Evolutionary conservation across 371 early-diverging fungal species (phyloP).

Genomic region (Smittium culicis): DNA sequence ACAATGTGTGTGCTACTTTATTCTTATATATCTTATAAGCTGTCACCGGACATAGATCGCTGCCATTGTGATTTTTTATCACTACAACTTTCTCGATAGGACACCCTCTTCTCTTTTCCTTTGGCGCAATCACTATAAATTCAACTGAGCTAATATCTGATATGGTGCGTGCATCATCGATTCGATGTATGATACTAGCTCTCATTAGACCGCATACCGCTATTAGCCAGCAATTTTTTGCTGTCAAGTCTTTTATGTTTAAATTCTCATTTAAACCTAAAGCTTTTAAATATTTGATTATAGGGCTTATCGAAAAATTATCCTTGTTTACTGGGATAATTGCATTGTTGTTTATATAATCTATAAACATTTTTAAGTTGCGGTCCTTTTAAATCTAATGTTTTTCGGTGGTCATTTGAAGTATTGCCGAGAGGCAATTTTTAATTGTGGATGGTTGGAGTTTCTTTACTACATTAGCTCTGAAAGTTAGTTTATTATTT

Average conservation of each 20-base stretch:
- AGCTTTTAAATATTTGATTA: background rate
- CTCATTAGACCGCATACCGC: background rate
- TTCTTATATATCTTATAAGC: background rate
- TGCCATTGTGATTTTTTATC: background rate
- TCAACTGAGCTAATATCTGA: background rate
- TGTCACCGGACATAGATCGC: background rate
- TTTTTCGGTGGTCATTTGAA: background rate
- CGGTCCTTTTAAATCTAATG: background rate
- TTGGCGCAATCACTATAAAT: background rate
- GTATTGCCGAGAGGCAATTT: background rate
- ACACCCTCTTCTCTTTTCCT: background rate
- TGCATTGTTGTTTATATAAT: background rate
- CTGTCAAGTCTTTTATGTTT: background rate
- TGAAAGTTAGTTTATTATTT: background rate
- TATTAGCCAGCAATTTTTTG: background rate
- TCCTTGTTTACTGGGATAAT: background rate
- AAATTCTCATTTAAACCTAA: background rate
- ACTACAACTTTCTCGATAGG: background rate
- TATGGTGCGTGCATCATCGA: background rate
- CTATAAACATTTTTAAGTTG: background rate
- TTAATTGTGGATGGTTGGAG: background rate
- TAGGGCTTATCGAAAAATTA: background rate
- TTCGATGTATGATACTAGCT: background rate
- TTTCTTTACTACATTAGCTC: background rate
- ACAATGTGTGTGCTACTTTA: background rate